Evolutionary conservation across 441 rosid genomes (phyloP).

Genomic region (Jatropha multifida): DNA sequence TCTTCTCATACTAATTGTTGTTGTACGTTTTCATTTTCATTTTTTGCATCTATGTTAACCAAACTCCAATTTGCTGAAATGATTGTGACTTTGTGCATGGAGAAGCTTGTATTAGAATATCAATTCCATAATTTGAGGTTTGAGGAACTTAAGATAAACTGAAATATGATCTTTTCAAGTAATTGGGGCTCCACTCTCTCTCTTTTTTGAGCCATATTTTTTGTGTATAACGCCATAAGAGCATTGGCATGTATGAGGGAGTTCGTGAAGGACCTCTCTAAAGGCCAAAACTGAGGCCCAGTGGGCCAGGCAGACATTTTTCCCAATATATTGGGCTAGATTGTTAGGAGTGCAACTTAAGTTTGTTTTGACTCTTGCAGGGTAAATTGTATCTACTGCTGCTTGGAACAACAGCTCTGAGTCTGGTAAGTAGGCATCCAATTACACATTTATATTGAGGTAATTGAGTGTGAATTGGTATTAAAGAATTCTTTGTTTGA

Average conservation of each 20-base stretch:
- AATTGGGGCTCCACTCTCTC: background rate
- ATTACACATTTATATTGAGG: conserved; percentile 8
- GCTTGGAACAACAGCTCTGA: conserved; percentile 93
- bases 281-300: background rate
- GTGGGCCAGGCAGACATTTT: background rate
- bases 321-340: background rate
- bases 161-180: background rate
- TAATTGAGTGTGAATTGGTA: background rate
- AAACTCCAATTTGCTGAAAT: background rate
- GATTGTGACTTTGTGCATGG: background rate
- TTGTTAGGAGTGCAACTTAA: conserved; percentile 7
- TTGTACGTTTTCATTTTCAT: background rate
- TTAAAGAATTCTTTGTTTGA: background rate
- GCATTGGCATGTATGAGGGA: background rate
- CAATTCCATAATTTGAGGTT: conserved; percentile 1
- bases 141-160: background rate
- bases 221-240: background rate
- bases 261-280: background rate
- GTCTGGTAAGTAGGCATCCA: conserved; percentile 58
- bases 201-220: background rate
- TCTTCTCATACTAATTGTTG: background rate
- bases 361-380: conserved; percentile 39
- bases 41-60: background rate
- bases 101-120: background rate
- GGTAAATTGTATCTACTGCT: conserved; percentile 89